These are phyloP conservation scores for Prunus dulcis DNA, from an alignment of 306 rosid genomes.

Conservation along the genomic window DNA sequence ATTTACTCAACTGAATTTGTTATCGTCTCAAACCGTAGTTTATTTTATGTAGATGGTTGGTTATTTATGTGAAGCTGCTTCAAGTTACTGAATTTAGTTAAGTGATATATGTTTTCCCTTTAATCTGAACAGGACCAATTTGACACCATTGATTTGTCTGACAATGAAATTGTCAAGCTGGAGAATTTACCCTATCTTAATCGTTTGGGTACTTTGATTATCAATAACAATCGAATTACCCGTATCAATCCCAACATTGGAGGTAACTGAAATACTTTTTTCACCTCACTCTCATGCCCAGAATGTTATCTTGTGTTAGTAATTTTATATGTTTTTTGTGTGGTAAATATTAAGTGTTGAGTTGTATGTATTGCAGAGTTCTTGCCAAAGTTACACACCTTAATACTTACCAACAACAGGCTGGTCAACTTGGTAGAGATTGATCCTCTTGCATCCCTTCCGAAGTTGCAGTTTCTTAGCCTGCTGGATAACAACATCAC, in stretches of 20 bases:
- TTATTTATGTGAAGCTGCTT: background rate
- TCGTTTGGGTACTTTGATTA: conserved; percentile 82
- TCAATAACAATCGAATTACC: conserved; percentile 85
- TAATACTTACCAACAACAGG: conserved; percentile 91
- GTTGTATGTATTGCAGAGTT: conserved; percentile 55
- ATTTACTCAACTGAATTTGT: background rate
- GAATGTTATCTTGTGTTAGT: background rate
- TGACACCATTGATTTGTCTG: conserved; percentile 88
- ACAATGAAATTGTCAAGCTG: conserved; percentile 91
- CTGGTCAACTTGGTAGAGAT: conserved; percentile 90
- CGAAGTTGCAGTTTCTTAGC: conserved; percentile 78
- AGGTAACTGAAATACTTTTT: conserved; percentile 38
- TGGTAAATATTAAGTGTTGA: background rate
- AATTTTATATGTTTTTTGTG: background rate
- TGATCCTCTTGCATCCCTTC: conserved; percentile 76
- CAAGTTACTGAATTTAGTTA: background rate
- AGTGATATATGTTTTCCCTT: background rate
- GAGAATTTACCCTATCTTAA: conserved; percentile 84
- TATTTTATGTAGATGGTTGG: background rate
- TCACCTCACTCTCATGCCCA: too few species aligned
- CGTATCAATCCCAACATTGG: conserved; percentile 85
- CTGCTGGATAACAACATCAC: conserved; percentile 85
- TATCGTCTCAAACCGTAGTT: background rate
- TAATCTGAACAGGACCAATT: conserved; percentile 75
- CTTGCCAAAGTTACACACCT: conserved; percentile 77